Evolutionary conservation across 441 rosid genomes (phyloP), one percentile per base, ranked within the genome.

Genomic region (Gossypium gossypioides): DNA sequence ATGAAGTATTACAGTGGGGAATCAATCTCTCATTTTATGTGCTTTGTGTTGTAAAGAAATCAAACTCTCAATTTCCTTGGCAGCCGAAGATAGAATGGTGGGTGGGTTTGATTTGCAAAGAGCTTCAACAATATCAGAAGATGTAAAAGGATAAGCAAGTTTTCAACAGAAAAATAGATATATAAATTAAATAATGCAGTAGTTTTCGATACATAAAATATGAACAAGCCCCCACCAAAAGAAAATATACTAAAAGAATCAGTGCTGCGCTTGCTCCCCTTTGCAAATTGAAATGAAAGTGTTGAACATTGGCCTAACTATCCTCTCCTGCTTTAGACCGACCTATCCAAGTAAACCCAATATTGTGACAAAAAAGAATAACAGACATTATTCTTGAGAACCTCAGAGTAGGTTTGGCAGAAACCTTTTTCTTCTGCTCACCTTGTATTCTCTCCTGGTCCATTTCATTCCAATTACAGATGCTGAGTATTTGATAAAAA

Each of bases 381-480:
- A 75, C 80, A 79, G 78, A 58, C 65, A 74, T 74, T 72, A 61
- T 70, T 65, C 75, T 55, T 60, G 19, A 63, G 75, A 66, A 61
- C 73, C 81, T 62, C 70, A 51, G 34, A 64, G 16, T 40, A 6
- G 73, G 59, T 4, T 51, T 77, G 37, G 80, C 84, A 72, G 82
- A 74, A 52, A 74, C 72, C 70, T 71, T 81, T 48, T 9, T 55
- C 75, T 13, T 68, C 77, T 70, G 79, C 87, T 58, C 80, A 42
- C 59, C 29, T 69, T 51, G 57, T 59, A 22, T 72, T 69, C 77
- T 69, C 63, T 73, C 34, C 60, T 22, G 66, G 75, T 55, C 62
- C 54, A 40, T 74, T 25, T 77, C 58, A 34, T 76, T 76, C 73
- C 69, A 65, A 61, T 71, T 76, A 72, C 54, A 58, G 67, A 57